Conservation (phyloP, 257 asterid species). For the Cynanchum wilfordii region DNA sequence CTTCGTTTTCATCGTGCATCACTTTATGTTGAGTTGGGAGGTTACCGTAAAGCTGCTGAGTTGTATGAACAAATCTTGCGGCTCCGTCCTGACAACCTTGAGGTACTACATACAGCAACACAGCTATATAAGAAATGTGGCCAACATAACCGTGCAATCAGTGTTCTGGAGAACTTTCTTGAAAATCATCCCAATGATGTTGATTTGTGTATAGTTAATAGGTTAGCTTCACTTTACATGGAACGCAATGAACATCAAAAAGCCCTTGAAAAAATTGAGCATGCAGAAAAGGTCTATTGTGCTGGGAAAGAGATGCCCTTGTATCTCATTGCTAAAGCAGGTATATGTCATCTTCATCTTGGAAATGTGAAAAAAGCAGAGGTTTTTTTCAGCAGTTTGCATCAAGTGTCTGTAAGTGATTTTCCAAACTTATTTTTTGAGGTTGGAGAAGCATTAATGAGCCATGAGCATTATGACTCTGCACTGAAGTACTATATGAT, state of each 20-base stretch:
- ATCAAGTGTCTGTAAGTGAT: constrained; percentile 34
- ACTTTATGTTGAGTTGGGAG: constrained; percentile 58
- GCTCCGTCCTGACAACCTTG: constrained; percentile 49
- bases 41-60: constrained; percentile 67
- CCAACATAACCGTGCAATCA: constrained; percentile 55
- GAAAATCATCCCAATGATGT: constrained; percentile 34
- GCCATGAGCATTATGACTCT: constrained; percentile 42
- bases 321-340: constrained; percentile 55
- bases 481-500: constrained; percentile 66
- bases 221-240: constrained; percentile 57
- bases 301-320: constrained; percentile 48
- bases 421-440: constrained; percentile 45
- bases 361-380: constrained; percentile 60
- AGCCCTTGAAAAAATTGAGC: constrained; percentile 67
- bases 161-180: constrained; percentile 52
- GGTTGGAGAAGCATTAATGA: constrained; percentile 61
- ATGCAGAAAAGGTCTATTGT: constrained; percentile 30
- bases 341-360: constrained; percentile 66
- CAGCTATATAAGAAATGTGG: constrained; percentile 58
- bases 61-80: constrained; percentile 62
- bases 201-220: constrained; percentile 47
- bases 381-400: constrained; percentile 46
- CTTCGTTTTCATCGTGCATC: constrained; percentile 63
- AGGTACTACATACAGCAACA: constrained; percentile 46
- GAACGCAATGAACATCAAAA: constrained; percentile 43